These are phyloP conservation scores for Vitis rupestris DNA, from an alignment of 164 flowering plant genomes.

Conservation along the genomic window DNA sequence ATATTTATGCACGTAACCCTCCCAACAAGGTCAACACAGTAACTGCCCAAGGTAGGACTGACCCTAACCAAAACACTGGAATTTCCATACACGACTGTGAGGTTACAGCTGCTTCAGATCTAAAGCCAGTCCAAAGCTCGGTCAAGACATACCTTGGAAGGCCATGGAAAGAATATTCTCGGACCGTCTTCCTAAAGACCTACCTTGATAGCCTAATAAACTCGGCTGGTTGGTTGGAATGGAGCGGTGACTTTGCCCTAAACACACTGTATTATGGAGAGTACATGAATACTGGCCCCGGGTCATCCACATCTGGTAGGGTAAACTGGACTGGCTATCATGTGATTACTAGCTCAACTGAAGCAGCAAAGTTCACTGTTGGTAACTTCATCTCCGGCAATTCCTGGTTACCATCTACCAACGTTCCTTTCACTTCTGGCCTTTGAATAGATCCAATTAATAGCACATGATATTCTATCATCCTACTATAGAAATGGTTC, in stretches of 20 bases:
- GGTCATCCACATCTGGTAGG: conserved; percentile 33
- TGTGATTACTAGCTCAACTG: conserved; percentile 26
- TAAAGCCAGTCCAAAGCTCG: no score
- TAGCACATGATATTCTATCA: background rate
- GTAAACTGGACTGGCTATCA: conserved; percentile 48
- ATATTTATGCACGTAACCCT: no score
- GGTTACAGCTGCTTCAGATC: no score
- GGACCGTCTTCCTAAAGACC: no score
- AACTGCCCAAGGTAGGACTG: no score
- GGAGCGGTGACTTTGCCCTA: conserved; percentile 25
- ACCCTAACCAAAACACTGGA: no score
- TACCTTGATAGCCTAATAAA: no score
- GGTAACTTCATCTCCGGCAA: conserved; percentile 38
- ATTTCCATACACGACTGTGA: no score
- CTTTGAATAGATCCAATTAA: conserved; percentile 13
- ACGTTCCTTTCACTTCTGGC: conserved; percentile 48
- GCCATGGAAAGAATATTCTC: no score
- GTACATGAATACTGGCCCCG: conserved; percentile 48
- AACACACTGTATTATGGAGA: conserved; percentile 42
- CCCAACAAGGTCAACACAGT: no score
- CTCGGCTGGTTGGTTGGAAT: conserved; percentile 3
- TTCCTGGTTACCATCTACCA: conserved; percentile 49
- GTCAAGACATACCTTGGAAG: no score
- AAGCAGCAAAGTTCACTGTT: conserved; percentile 45
- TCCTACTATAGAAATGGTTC: no score